Conservation (phyloP, 2,329 filamentous ascomycete species). For the Diaporthe citrichinensis region DNA sequence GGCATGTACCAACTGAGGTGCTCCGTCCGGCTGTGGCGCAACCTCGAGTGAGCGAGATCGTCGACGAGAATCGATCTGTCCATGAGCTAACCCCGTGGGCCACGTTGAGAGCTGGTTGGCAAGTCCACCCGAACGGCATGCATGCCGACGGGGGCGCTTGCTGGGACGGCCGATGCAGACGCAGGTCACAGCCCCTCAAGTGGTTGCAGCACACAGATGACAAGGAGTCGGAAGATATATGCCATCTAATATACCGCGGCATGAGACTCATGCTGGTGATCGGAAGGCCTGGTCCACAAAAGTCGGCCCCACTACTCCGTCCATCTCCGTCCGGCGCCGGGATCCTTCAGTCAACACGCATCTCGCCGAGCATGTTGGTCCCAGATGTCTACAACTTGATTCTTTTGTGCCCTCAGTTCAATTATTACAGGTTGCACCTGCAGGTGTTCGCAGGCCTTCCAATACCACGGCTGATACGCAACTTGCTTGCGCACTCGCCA, state of each 20-base stretch:
- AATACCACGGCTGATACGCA: too few relatives aligned
- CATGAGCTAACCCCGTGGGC: not conserved
- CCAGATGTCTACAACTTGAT: not conserved
- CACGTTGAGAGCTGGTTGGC: not conserved
- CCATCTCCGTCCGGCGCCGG: not conserved
- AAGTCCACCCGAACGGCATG: not conserved
- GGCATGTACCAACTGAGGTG: not conserved
- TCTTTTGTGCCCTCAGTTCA: too few relatives aligned
- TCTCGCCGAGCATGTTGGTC: not conserved
- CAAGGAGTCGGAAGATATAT: not conserved
- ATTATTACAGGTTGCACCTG: not conserved
- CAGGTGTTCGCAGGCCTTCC: not conserved
- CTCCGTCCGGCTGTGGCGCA: not conserved
- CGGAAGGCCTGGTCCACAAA: conserved; percentile 6
- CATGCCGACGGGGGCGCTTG: conserved; percentile 10
- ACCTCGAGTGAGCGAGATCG: not conserved
- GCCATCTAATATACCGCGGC: not conserved
- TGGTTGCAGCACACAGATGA: not conserved
- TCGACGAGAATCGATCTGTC: not conserved
- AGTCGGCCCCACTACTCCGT: not conserved
- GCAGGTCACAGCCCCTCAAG: not conserved
- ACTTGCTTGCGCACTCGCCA: not conserved
- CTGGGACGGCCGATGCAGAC: not conserved
- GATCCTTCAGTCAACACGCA: not conserved
- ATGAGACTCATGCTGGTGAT: not conserved